phyloP scores from a whole-genome alignment of 2,329 filamentous ascomycete species.

The Thelonectria blattea region DNA sequence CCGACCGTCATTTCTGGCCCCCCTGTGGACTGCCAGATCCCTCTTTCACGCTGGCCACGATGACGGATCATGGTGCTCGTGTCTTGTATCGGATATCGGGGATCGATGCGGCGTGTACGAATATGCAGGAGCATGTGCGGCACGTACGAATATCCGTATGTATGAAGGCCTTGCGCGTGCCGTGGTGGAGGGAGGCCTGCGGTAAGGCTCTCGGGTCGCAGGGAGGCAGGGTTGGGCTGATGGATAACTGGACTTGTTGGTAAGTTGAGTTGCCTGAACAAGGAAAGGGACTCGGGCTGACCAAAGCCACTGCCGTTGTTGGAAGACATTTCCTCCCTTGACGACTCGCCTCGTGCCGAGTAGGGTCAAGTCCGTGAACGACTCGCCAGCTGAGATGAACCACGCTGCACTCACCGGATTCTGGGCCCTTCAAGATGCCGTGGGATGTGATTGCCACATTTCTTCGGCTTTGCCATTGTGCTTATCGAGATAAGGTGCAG shows the following conservation, averaged over 20 bases:
- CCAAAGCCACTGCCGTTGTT: constrained; percentile 21
- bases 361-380: no score
- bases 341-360: no score
- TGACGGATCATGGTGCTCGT: background rate
- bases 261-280: no score
- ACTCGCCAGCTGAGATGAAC: background rate
- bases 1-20: constrained; percentile 18
- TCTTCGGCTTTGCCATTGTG: background rate
- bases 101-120: no score
- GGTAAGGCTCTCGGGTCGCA: background rate
- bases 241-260: no score
- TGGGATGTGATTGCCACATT: background rate
- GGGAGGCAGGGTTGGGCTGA: background rate
- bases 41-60: constrained; percentile 1
- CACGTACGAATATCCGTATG: constrained; percentile 1
- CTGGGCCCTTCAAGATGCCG: background rate
- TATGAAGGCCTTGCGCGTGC: background rate
- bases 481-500: background rate
- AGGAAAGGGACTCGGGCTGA: constrained; percentile 2
- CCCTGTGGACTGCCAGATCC: constrained; percentile 27
- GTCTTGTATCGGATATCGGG: background rate
- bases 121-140: background rate
- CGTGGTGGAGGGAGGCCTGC: background rate
- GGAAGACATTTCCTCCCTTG: constrained; percentile 9
- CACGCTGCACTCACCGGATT: background rate